These are phyloP conservation scores for Pilaira anomala DNA, from an alignment of 192 early-diverging fungal species.

Conservation along the genomic window DNA sequence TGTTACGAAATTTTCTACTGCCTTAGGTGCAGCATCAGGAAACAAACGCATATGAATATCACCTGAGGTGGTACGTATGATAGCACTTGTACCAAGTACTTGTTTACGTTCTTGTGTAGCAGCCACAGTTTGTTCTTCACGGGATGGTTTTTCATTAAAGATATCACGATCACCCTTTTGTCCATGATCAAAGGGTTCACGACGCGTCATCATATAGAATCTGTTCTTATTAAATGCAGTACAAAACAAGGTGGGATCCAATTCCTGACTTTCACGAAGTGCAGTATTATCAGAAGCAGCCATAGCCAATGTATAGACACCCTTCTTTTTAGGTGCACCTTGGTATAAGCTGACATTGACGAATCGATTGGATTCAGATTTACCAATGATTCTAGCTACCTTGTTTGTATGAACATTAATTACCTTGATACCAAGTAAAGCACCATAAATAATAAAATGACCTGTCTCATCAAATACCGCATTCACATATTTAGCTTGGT, in stretches of 20 bases:
- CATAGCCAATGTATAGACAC: conserved; percentile 73
- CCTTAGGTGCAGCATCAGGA: conserved; percentile 88
- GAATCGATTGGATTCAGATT: conserved; percentile 87
- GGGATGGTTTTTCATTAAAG: conserved; percentile 96
- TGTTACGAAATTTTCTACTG: conserved; percentile 92
- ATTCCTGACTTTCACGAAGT: conserved; percentile 56
- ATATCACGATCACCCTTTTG: conserved; percentile 79
- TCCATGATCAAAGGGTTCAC: conserved; percentile 77
- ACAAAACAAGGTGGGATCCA: conserved; percentile 87
- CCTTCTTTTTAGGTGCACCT: conserved; percentile 82
- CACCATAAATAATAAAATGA: conserved; percentile 85
- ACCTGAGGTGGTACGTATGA: conserved; percentile 86
- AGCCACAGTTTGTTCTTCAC: conserved; percentile 93
- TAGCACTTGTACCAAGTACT: conserved; percentile 65
- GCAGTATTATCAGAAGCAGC: conserved; percentile 85
- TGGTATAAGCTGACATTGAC: conserved; percentile 87
- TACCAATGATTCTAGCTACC: conserved; percentile 82
- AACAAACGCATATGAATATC: conserved; percentile 88
- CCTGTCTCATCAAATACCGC: conserved; percentile 93
- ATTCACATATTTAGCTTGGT: conserved; percentile 63
- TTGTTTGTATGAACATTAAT: conserved; percentile 86
- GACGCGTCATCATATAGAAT: conserved; percentile 89
- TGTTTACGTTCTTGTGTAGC: conserved; percentile 58
- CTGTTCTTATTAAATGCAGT: conserved; percentile 90
- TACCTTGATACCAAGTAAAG: conserved; percentile 94